A percentile compares a stretch with the other conserved stretches of the same genome.
Evolutionary conservation across 305 asterid genomes (phyloP).

Genomic region (Plantago coronopus): DNA sequence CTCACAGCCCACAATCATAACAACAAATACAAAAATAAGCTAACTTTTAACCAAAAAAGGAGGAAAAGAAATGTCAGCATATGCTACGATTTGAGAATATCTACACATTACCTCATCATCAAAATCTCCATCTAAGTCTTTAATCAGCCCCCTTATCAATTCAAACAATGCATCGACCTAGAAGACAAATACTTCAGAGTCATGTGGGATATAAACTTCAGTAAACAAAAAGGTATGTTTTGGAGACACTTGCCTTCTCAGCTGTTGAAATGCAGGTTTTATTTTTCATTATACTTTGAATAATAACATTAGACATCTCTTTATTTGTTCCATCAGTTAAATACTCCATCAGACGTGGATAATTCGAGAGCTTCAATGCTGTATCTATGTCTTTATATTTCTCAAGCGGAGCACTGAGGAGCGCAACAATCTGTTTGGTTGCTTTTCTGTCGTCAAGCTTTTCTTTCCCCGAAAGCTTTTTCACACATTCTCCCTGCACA

Average conservation of each 20-base stretch:
- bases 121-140: conserved; percentile 57
- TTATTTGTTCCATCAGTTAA: conserved; percentile 72
- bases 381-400: conserved; percentile 92
- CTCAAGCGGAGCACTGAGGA: conserved; percentile 94
- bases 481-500: conserved; percentile 87
- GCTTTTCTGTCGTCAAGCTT: conserved; percentile 80
- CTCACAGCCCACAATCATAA: conserved; percentile 15
- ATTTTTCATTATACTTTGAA: conserved; percentile 80
- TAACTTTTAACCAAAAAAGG: not conserved
- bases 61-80: conserved; percentile 1
- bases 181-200: conserved; percentile 31
- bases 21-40: conserved; percentile 12
- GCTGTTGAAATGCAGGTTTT: conserved; percentile 77
- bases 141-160: conserved; percentile 81
- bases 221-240: conserved; percentile 20
- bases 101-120: conserved; percentile 61
- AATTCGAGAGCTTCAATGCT: conserved; percentile 82
- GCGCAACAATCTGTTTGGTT: conserved; percentile 84
- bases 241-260: conserved; percentile 59
- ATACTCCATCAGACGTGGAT: conserved; percentile 81
- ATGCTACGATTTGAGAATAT: conserved; percentile 22
- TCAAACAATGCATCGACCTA: conserved; percentile 87
- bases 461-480: conserved; percentile 76
- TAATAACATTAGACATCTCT: conserved; percentile 91
- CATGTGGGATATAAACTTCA: conserved; percentile 24